phyloP scores from a whole-genome alignment of 2,329 filamentous ascomycete genomes.

The Ophiocordyceps sinensis region DNA sequence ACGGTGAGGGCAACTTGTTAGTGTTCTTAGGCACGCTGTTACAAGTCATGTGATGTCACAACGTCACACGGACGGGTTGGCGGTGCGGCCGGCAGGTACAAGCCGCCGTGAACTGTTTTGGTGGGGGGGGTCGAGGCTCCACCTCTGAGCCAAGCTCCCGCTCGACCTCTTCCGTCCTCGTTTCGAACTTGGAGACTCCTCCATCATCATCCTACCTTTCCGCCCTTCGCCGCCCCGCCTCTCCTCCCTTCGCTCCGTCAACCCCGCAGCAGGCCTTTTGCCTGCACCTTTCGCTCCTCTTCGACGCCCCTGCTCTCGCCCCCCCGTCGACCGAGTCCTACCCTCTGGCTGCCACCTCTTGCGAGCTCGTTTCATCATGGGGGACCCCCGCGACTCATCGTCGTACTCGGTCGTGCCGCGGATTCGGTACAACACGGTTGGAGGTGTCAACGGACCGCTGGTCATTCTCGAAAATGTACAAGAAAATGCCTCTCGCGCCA shows the following conservation, averaged over 20 bases:
- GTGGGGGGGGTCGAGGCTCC: conserved; percentile 14
- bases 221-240: conserved; percentile 5
- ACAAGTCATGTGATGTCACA: conserved; percentile 27
- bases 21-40: no score
- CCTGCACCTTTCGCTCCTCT: neutral
- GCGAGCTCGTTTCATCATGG: conserved; percentile 22
- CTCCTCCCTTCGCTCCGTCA: conserved; percentile 1
- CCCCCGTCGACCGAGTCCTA: conserved; percentile 3
- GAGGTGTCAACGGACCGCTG: conserved; percentile 92
- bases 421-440: conserved; percentile 94
- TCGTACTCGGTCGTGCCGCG: conserved; percentile 45
- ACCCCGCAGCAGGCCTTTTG: neutral
- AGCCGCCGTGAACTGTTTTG: conserved; percentile 8
- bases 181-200: conserved; percentile 6
- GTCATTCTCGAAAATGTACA: conserved; percentile 90
- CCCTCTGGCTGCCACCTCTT: conserved; percentile 4
- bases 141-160: conserved; percentile 22
- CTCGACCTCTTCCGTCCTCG: conserved; percentile 23
- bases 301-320: neutral
- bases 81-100: neutral
- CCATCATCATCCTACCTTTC: conserved; percentile 6
- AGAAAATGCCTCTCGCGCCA: neutral
- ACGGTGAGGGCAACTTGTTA: no score
- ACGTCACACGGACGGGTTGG: no score
- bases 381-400: conserved; percentile 43